phyloP scores from a whole-genome alignment of 2,329 filamentous ascomycete species.

The Trichoderma oligosporum region DNA sequence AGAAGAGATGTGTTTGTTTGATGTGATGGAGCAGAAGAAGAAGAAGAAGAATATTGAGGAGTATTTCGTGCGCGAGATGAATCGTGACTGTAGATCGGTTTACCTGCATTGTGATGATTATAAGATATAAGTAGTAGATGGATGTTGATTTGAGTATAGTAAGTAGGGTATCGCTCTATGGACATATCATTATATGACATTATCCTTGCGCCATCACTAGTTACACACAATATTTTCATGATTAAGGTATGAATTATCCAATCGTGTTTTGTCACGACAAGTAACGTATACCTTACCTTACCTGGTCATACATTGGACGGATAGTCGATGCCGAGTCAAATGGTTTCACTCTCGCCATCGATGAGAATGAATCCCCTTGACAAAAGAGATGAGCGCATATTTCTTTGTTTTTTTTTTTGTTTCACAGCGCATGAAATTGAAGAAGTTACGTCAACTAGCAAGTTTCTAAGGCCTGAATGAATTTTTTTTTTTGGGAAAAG shows the following conservation, averaged over 20 bases:
- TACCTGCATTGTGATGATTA: background rate
- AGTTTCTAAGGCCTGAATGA: too few species aligned
- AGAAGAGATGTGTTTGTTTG: background rate
- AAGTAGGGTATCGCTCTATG: too few species aligned
- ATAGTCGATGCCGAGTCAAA: background rate
- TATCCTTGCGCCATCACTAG: background rate
- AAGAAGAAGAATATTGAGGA: background rate
- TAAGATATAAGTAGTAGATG: background rate
- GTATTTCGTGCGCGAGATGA: constrained; percentile 1
- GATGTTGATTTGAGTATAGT: too few species aligned
- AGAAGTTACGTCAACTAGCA: too few species aligned
- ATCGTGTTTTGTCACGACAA: too few species aligned
- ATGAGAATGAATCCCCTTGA: background rate
- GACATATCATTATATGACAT: too few species aligned
- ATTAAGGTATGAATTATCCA: too few species aligned
- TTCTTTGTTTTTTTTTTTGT: too few species aligned
- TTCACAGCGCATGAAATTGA: too few species aligned
- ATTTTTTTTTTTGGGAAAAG: too few species aligned
- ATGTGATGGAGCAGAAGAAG: background rate
- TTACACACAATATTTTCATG: background rate
- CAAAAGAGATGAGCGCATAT: background rate
- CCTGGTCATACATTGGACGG: background rate
- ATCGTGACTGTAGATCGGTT: too few species aligned
- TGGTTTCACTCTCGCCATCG: background rate
- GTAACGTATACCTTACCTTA: too few species aligned